Conservation (phyloP, 2,329 filamentous ascomycete genomes). For the Trichoderma sp. region DNA sequence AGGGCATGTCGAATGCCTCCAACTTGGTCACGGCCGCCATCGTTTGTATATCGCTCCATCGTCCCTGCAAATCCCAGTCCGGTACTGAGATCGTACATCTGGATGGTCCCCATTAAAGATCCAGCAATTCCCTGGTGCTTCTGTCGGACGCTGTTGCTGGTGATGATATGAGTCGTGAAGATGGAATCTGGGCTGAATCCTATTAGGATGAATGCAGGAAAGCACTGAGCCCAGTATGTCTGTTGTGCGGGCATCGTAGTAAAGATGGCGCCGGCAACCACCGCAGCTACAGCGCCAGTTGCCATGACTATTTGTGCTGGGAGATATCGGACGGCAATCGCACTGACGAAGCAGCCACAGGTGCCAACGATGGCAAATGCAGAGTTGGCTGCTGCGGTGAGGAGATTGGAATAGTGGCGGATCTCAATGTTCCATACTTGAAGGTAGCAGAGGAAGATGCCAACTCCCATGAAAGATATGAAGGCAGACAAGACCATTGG, state of each 20-base stretch:
- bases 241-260: slow-evolving; percentile 46
- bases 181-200: slow-evolving; percentile 47
- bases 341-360: slow-evolving; percentile 38
- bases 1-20: slow-evolving; percentile 38
- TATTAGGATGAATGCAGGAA: slow-evolving; percentile 36
- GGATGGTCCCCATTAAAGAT: slow-evolving; percentile 43
- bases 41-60: slow-evolving; percentile 29
- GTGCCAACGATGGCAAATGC: slow-evolving; percentile 40
- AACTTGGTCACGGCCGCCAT: slow-evolving; percentile 23
- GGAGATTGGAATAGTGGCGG: slow-evolving; percentile 39
- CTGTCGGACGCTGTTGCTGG: slow-evolving; percentile 47
- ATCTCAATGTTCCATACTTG: slow-evolving; percentile 43
- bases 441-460: slow-evolving; percentile 48
- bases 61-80: slow-evolving; percentile 35
- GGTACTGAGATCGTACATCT: slow-evolving; percentile 32
- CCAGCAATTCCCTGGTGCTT: slow-evolving; percentile 50
- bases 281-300: slow-evolving; percentile 34
- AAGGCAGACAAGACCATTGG: slow-evolving; percentile 43
- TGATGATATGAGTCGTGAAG: slow-evolving; percentile 51
- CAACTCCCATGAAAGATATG: slow-evolving; percentile 46
- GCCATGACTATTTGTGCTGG: slow-evolving; percentile 47
- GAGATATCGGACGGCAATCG: slow-evolving; percentile 45
- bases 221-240: slow-evolving; percentile 39
- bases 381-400: slow-evolving; percentile 36
- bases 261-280: slow-evolving; percentile 25